Base-by-base conservation (phyloP, 2,329 filamentous ascomycete species). In the Alternaria brassicicola region DNA sequence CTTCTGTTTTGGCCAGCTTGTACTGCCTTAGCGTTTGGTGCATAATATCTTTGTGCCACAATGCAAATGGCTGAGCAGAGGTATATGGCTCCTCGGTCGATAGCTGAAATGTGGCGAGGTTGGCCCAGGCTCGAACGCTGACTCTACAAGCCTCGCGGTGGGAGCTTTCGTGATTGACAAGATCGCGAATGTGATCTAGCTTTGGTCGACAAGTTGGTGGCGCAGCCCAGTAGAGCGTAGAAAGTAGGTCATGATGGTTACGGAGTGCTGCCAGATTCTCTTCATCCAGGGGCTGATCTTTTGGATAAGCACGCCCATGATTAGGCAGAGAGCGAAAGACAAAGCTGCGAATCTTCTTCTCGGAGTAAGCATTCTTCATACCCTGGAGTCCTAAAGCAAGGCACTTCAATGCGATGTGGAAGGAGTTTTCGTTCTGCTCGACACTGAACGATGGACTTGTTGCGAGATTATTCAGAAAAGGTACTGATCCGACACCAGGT, bases 181-280 rank as follows among this genome's bases (percentile, higher is more conserved):
- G 78, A 51, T 82, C 78, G 26, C 78, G 81, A 46, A 88, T 79
- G 6, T 81, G 76, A 50, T 82, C 78, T 4, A 86, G 63, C 41
- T 81, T 79, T 38, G 84, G 84, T n/a, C 86, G 79, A 66, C 79
- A 83, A 2, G 78, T 76, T 26, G 82, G 73, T 25, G 86, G 85
- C 35, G 83, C 82, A 39, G 81, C 82, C 78, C 81, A 87, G 68
- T 88, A 88, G 13, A 88, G 76, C 3, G 84, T 85, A 53, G 83
- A 85, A 0, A 88, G 78, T 15, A 88, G 77, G 65, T 88, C 85
- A 62, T 87, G 85, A 57, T 88, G 85, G 63, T 88, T 88, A 46
- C 85, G 81, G 43, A 88, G 74, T 1, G 86, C 84, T 50, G 84
- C 81, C 12, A 88, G 74, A 61, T 85, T 85, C 55, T 82, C 78